Percentiles rank a stretch among this genome's conserved stretches.
These are phyloP conservation scores for Pseudodiploospora longispora DNA, from an alignment of 2,329 filamentous ascomycete genomes.

Conservation along the genomic window DNA sequence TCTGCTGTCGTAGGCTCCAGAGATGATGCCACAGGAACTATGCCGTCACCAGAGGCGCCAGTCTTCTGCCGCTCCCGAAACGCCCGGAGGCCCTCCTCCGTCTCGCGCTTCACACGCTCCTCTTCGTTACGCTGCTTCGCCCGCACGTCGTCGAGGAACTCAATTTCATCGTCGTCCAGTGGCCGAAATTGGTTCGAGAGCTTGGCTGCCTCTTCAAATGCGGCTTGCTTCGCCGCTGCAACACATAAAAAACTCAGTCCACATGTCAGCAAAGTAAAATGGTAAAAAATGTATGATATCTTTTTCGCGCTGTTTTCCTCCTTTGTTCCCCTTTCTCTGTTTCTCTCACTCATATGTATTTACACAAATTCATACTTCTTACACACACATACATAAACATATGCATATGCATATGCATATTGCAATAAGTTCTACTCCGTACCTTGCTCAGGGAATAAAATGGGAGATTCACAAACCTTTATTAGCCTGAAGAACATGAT, in stretches of 20 bases:
- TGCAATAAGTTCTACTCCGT: no score
- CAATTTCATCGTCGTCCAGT: slow-evolving; percentile 71
- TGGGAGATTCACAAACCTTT: slow-evolving; percentile 48
- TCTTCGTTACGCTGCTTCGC: slow-evolving; percentile 44
- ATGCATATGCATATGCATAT: no score
- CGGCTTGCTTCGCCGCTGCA: slow-evolving; percentile 71
- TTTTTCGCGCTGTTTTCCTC: neutral
- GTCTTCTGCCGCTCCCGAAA: slow-evolving; percentile 46
- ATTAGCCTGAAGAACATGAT: slow-evolving; percentile 70
- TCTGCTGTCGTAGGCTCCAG: slow-evolving; percentile 11
- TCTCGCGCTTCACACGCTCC: slow-evolving; percentile 45
- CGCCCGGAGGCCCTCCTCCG: slow-evolving; percentile 45
- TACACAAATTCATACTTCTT: no score
- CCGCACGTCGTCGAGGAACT: slow-evolving; percentile 58
- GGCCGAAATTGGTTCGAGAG: slow-evolving; percentile 71
- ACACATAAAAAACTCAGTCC: neutral
- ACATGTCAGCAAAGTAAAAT: neutral
- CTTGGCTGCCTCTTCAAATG: slow-evolving; percentile 65
- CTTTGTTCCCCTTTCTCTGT: neutral
- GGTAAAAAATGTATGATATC: neutral
- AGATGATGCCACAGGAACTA: neutral
- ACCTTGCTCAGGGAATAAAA: neutral
- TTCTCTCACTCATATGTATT: no score
- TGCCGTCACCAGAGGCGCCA: slow-evolving; percentile 12
- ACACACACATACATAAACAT: no score